These are phyloP conservation scores for Trichocomaceae sp. DNA, from an alignment of 2,329 filamentous ascomycete species.

Conservation along the genomic window DNA sequence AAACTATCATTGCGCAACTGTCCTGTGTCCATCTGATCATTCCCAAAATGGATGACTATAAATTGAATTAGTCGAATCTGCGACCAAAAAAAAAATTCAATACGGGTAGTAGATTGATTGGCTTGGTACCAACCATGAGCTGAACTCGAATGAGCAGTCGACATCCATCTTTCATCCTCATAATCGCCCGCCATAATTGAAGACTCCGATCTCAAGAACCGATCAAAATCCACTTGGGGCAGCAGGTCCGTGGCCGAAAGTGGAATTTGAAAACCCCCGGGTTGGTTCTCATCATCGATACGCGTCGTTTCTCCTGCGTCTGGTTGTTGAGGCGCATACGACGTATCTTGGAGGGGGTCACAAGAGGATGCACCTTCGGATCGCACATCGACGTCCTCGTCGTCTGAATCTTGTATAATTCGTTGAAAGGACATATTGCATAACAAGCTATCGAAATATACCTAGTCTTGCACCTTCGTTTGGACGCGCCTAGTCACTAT, in stretches of 20 bases:
- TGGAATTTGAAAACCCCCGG: neutral
- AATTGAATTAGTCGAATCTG: neutral
- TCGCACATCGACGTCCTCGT: constrained; percentile 32
- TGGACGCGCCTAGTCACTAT: constrained; percentile 14
- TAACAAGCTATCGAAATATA: too few relatives aligned
- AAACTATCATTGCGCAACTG: constrained; percentile 1
- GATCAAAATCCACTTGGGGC: constrained; percentile 30
- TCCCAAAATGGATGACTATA: constrained; percentile 1
- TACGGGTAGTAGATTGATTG: neutral
- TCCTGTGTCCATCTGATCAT: neutral
- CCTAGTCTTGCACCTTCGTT: neutral
- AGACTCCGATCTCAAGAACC: constrained; percentile 28
- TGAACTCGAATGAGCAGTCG: constrained; percentile 23
- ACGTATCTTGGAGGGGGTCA: constrained; percentile 16
- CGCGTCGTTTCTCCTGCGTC: neutral
- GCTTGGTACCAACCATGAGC: constrained; percentile 19
- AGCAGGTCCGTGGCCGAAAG: constrained; percentile 21
- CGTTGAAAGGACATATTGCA: constrained; percentile 29
- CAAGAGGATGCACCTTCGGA: constrained; percentile 19
- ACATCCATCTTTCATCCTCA: constrained; percentile 31
- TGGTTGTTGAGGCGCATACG: neutral
- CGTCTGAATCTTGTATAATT: constrained; percentile 42
- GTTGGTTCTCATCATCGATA: neutral
- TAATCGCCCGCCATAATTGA: constrained; percentile 19
- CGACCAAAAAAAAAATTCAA: neutral